Conservation (phyloP, 768 basidiomycete species). For the Boletus vermiculosoides region DNA sequence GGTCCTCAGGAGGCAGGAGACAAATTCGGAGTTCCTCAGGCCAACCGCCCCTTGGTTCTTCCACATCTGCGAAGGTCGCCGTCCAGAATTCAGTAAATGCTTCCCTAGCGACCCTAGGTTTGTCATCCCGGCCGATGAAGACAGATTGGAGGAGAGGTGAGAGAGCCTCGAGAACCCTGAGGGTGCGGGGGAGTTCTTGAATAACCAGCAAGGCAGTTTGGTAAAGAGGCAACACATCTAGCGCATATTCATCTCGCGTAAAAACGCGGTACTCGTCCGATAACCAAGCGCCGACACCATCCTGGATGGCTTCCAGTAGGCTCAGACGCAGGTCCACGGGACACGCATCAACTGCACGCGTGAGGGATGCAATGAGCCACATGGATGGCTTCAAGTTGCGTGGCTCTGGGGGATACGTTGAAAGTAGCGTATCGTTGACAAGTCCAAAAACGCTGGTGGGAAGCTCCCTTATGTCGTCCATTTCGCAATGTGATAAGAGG, state of each 20-base stretch:
- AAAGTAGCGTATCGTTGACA: slow-evolving; percentile 55
- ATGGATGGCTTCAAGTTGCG: slow-evolving; percentile 51
- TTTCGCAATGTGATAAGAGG: slow-evolving; percentile 54
- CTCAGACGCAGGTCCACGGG: slow-evolving; percentile 45
- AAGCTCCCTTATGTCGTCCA: slow-evolving; percentile 49
- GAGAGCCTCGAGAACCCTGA: slow-evolving; percentile 46
- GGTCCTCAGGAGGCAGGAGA: slow-evolving; percentile 17
- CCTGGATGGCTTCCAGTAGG: slow-evolving; percentile 50
- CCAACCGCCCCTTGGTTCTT: slow-evolving; percentile 53
- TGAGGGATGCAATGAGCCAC: slow-evolving; percentile 63
- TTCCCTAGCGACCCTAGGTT: slow-evolving; percentile 42
- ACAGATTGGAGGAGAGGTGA: slow-evolving; percentile 54
- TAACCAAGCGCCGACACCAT: slow-evolving; percentile 60
- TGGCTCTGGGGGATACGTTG: slow-evolving; percentile 65
- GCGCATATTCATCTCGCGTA: slow-evolving; percentile 51
- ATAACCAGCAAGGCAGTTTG: slow-evolving; percentile 55
- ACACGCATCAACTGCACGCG: slow-evolving; percentile 52
- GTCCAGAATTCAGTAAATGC: slow-evolving; percentile 68
- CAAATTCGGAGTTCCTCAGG: slow-evolving; percentile 44
- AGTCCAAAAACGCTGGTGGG: slow-evolving; percentile 58
- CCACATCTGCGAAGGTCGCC: slow-evolving; percentile 39
- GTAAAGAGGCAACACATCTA: slow-evolving; percentile 65
- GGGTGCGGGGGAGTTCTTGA: slow-evolving; percentile 42
- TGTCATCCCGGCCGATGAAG: slow-evolving; percentile 51
- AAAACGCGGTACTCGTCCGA: slow-evolving; percentile 55